A percentile compares a stretch with the other conserved stretches of the same genome.
These are phyloP conservation scores for Ensete ventricosum DNA, from an alignment of 176 grass and related monocot genomes.

Conservation along the genomic window DNA sequence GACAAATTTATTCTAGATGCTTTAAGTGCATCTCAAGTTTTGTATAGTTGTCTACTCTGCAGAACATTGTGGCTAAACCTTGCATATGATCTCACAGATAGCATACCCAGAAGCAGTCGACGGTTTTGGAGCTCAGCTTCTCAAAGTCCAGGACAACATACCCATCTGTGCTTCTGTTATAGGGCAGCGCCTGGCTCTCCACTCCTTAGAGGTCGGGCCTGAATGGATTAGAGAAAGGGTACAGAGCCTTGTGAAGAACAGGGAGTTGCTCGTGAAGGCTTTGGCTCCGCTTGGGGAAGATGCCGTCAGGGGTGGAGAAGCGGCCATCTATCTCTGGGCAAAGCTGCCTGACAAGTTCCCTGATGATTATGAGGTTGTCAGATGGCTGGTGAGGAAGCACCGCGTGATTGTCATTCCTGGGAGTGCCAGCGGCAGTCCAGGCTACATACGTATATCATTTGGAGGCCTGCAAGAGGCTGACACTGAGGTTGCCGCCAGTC, in stretches of 20 bases:
- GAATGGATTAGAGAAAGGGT: constrained; percentile 73
- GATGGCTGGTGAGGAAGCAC: constrained; percentile 74
- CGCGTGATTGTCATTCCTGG: constrained; percentile 72
- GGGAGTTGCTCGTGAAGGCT: constrained; percentile 53
- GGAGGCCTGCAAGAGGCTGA: constrained; percentile 71
- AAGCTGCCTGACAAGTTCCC: constrained; percentile 67
- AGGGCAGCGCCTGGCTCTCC: constrained; percentile 70
- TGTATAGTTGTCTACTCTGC: no score
- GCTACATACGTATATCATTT: constrained; percentile 67
- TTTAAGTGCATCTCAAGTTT: no score
- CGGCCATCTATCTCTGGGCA: constrained; percentile 93
- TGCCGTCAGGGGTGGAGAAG: constrained; percentile 69
- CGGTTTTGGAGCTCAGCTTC: constrained; percentile 68
- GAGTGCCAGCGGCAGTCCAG: constrained; percentile 50
- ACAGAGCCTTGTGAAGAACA: constrained; percentile 58
- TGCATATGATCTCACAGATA: constrained; percentile 50
- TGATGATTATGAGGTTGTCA: constrained; percentile 74
- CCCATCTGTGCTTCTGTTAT: constrained; percentile 92
- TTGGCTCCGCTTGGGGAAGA: constrained; percentile 67
- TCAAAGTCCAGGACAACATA: constrained; percentile 97
- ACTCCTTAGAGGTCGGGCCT: constrained; percentile 56
- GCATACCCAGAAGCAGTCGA: constrained; percentile 67
- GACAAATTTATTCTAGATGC: no score
- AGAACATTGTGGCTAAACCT: not conserved
- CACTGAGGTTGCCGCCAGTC: constrained; percentile 47